Percentiles rank a stretch among this genome's conserved stretches.
These are phyloP conservation scores for Ophiosphaerella korrae DNA, from an alignment of 2,329 filamentous ascomycete genomes.

Conservation along the genomic window DNA sequence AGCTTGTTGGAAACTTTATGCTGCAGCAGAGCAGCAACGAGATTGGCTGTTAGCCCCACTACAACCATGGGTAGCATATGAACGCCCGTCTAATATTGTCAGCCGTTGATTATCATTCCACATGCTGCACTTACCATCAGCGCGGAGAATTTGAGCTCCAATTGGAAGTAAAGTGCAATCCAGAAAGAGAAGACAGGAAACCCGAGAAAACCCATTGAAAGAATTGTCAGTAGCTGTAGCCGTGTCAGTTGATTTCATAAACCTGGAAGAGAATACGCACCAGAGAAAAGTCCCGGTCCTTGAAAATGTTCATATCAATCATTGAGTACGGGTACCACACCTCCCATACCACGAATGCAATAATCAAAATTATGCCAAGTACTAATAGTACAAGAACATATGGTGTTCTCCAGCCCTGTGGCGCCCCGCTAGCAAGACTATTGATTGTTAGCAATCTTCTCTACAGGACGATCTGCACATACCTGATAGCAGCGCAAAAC, in stretches of 20 bases:
- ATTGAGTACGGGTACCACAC: constrained; percentile 53
- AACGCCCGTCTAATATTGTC: constrained; percentile 55
- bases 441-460: constrained; percentile 11
- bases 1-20: constrained; percentile 69
- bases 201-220: constrained; percentile 66
- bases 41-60: constrained; percentile 66
- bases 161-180: constrained; percentile 69
- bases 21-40: constrained; percentile 65
- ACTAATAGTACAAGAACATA: constrained; percentile 68
- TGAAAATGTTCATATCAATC: constrained; percentile 62
- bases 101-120: too few species aligned
- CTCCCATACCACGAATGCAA: constrained; percentile 68
- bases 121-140: constrained; percentile 44
- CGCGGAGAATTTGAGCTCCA: constrained; percentile 57
- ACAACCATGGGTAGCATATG: constrained; percentile 70
- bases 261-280: constrained; percentile 41
- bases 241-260: not conserved
- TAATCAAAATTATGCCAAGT: constrained; percentile 62
- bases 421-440: constrained; percentile 59
- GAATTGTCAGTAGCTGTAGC: constrained; percentile 58
- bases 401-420: constrained; percentile 65
- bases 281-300: constrained; percentile 67
- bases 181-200: constrained; percentile 68
- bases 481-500: constrained; percentile 67
- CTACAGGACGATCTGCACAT: constrained; percentile 27